phyloP scores from a whole-genome alignment of 1,139 yeast species.

The Trichomonascaceae sp. region DNA sequence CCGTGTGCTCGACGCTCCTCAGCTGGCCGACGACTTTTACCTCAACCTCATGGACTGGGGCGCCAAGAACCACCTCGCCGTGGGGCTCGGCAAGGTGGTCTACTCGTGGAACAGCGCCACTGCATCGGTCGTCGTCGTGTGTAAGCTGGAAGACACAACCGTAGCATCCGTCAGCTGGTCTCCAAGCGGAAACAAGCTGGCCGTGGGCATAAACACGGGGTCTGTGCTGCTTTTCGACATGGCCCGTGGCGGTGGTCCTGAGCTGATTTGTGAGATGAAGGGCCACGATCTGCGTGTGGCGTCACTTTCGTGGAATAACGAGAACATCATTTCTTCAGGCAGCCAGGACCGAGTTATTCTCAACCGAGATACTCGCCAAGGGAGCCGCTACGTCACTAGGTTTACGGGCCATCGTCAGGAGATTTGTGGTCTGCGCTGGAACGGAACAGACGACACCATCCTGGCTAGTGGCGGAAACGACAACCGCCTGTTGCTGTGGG shows the following conservation, averaged over 20 bases:
- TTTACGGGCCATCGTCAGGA: conserved; percentile 79
- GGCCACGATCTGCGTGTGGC: conserved; percentile 84
- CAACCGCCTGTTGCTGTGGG: conserved; percentile 69
- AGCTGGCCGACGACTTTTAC: conserved; percentile 85
- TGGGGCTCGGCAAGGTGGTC: conserved; percentile 78
- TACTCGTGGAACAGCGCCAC: conserved; percentile 85
- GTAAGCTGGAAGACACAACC: conserved; percentile 47
- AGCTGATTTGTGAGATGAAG: conserved; percentile 53
- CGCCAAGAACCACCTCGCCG: conserved; percentile 74
- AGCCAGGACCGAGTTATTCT: conserved; percentile 73
- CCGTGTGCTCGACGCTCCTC: conserved; percentile 93
- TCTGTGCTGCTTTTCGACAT: conserved; percentile 95
- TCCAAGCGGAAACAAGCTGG: conserved; percentile 68
- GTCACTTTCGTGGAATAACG: conserved; percentile 79
- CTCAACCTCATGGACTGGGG: conserved; percentile 95
- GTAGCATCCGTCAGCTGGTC: conserved; percentile 89
- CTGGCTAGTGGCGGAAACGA: conserved; percentile 53
- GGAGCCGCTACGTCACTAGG: conserved; percentile 65
- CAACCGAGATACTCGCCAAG: conserved; percentile 83
- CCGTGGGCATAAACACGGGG: conserved; percentile 82
- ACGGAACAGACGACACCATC: conserved; percentile 51
- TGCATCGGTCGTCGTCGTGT: conserved; percentile 71
- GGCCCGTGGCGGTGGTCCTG: conserved; percentile 32
- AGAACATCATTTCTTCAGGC: conserved; percentile 77
- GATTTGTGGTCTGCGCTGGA: conserved; percentile 95